Percentiles rank a stretch among this genome's conserved stretches.
phyloP scores from a whole-genome alignment of 192 early-diverging fungal species.

The Rhizoclosmatium globosum region DNA sequence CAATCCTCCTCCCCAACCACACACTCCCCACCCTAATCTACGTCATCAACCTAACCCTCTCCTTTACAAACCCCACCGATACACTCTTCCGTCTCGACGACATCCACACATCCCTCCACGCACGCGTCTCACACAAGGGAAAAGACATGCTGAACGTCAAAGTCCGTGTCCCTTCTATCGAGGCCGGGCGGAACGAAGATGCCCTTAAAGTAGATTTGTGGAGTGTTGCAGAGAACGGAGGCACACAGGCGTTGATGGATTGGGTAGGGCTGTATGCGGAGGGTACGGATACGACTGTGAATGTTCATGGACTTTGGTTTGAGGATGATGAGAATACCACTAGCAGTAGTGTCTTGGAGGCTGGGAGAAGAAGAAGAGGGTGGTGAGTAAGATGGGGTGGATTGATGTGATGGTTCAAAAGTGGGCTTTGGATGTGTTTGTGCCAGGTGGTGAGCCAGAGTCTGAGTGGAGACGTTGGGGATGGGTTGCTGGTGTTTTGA shows the following conservation, averaged over 20 bases:
- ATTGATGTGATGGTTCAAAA: conserved; percentile 22
- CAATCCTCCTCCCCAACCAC: neutral
- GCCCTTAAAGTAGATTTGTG: conserved; percentile 4
- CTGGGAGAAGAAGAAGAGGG: neutral
- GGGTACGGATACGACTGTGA: conserved; percentile 16
- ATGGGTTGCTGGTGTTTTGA: too few species aligned
- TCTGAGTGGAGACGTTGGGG: neutral
- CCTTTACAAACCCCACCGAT: conserved; percentile 12
- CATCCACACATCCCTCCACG: neutral
- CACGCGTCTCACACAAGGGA: conserved; percentile 1
- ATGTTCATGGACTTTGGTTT: conserved; percentile 15
- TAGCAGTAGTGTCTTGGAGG: too few species aligned
- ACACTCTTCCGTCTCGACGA: neutral
- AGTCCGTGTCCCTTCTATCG: neutral
- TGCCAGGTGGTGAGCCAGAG: conserved; percentile 14
- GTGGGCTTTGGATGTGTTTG: conserved; percentile 25
- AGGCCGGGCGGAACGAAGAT: neutral
- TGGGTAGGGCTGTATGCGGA: conserved; percentile 32
- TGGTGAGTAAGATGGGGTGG: conserved; percentile 29
- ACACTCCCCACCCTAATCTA: conserved; percentile 20
- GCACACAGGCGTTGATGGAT: conserved; percentile 29
- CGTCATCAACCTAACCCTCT: conserved; percentile 8
- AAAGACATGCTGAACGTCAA: conserved; percentile 6
- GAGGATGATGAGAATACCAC: conserved; percentile 19
- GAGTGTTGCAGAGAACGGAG: conserved; percentile 31